phyloP scores from a whole-genome alignment of 345 rosid genomes.

The Geranium rotundifolium region DNA sequence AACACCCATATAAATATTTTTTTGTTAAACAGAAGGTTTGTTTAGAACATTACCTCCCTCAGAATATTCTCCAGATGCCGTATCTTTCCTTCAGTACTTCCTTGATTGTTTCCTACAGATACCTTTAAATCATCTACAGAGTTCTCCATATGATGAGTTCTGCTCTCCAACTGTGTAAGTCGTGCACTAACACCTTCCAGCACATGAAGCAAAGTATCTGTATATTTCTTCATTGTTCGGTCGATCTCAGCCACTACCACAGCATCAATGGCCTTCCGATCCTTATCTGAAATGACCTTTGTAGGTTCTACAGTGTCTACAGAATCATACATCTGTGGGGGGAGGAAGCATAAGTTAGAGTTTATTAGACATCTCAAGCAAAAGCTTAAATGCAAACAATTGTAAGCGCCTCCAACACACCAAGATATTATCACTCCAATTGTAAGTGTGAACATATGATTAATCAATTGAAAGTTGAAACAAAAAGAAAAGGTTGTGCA shows the following conservation, averaged over 20 bases:
- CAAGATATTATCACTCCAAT: neutral
- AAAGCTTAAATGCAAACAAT: neutral
- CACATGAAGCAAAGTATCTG: slow-evolving; percentile 52
- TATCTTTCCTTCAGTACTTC: slow-evolving; percentile 72
- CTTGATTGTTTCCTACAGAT: slow-evolving; percentile 67
- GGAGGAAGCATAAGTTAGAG: neutral
- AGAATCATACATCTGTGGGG: slow-evolving; percentile 49
- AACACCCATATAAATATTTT: neutral
- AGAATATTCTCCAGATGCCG: slow-evolving; percentile 74
- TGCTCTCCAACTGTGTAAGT: slow-evolving; percentile 68
- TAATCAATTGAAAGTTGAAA: too few species aligned
- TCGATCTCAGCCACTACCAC: slow-evolving; percentile 53
- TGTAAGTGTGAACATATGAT: too few species aligned
- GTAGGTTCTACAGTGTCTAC: slow-evolving; percentile 53
- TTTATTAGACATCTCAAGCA: slow-evolving; percentile 1
- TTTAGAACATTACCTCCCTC: slow-evolving; percentile 41
- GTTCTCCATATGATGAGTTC: slow-evolving; percentile 54
- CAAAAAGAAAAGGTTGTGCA: too few species aligned
- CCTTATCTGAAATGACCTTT: slow-evolving; percentile 41
- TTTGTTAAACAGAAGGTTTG: neutral
- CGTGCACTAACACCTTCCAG: slow-evolving; percentile 72
- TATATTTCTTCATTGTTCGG: slow-evolving; percentile 55
- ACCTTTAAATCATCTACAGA: slow-evolving; percentile 76
- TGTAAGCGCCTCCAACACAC: neutral
- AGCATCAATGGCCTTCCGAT: slow-evolving; percentile 22